Evolutionary conservation across 352 stramenopile species (phyloP), one percentile per base, ranked within the genome.

Genomic region (Thraustochytrium sp.): DNA sequence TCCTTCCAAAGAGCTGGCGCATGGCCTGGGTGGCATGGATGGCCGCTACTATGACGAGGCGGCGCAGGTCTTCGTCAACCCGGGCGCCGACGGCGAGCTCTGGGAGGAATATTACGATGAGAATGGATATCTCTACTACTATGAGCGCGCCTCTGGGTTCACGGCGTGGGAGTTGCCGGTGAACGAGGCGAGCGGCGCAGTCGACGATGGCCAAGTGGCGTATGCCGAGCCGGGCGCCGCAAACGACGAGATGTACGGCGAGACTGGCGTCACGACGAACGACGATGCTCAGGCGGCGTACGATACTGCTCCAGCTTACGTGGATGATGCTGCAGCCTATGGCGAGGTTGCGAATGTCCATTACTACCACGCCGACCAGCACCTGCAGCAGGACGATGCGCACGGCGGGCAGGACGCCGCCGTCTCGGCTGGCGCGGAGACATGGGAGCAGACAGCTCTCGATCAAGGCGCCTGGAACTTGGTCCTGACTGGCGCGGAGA

Each of bases 91-190:
- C 36, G 37, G 21, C 5, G 31, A 80, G 21, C 0, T 51, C 37
- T 80, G 68, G 68, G 68, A 80, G 37, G 68, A 80, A 34, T 72
- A 80, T 44, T 80, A 72, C 31, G 68, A 80, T 31, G 48, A 68
- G 5, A 26, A 80, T 38, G 68, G 68, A 18, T 21, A 5, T 9
- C 68, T 80, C 26, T 80, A 63, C 68, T 80, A 38, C 31, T 80
- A 80, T 26, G 68, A 80, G 26, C 68, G 68, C 48, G 13, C 0
- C 26, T 80, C 68, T 11, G 68, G 68, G 1, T 23, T 23, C 26
- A 75, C 68, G 9, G 68, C 68, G 23, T 80, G 68, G 68, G 68
- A 75, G 68, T 31, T 80, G 42, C 68, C 68, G 0, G 54, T 18
- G 26, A 5, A 18, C 5, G 54, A 63, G 26, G 42, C n/a, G n/a